Conservation (phyloP, 2,329 filamentous ascomycete genomes). For the Fusarium begoniae region DNA sequence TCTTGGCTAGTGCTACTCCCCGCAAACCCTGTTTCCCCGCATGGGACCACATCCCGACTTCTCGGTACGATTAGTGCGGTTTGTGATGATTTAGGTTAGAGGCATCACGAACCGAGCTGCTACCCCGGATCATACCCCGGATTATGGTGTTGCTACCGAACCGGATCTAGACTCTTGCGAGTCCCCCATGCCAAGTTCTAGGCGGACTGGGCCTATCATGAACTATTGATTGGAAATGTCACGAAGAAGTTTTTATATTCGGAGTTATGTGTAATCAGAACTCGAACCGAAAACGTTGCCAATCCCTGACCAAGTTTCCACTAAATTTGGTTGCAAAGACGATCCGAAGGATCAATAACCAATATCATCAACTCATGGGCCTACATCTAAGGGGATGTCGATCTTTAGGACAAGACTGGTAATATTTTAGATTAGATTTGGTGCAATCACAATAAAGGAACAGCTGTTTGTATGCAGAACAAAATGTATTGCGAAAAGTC, state of each 20-base stretch:
- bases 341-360: too few species aligned
- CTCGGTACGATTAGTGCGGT: conserved; percentile 2
- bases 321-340: neutral
- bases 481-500: neutral
- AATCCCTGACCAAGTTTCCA: too few species aligned
- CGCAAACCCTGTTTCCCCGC: conserved; percentile 26
- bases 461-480: neutral
- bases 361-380: neutral
- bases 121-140: conserved; percentile 21
- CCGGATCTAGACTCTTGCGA: conserved; percentile 17
- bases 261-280: neutral
- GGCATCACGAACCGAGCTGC: conserved; percentile 22
- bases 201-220: conserved; percentile 2
- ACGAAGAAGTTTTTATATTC: neutral
- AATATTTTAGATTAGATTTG: neutral
- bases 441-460: accelerated
- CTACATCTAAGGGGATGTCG: neutral
- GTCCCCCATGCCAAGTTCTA: conserved; percentile 4
- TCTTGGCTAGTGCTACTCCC: conserved; percentile 14
- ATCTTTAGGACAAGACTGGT: neutral
- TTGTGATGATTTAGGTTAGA: conserved; percentile 18
- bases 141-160: conserved; percentile 20
- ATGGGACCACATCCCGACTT: conserved; percentile 31
- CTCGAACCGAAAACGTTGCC: neutral
- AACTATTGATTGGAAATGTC: neutral